Evolutionary conservation across 805 yeast genomes (phyloP), one percentile per base, ranked within the genome.

Genomic region (Lipomyces yamanashiensis): DNA sequence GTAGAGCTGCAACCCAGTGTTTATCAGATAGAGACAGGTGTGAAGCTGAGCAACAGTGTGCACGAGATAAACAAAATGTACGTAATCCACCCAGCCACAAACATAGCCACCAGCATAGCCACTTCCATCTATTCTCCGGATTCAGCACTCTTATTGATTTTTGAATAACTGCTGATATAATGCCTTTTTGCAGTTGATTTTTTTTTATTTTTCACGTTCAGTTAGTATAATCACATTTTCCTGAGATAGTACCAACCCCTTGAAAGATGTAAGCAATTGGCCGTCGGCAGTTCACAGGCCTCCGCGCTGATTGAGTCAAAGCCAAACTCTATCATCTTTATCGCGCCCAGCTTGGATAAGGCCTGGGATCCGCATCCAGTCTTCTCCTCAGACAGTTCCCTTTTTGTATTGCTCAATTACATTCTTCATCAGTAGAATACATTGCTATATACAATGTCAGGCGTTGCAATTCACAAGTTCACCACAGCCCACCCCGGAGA

Each of bases 401-500:
- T 33, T 40, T 28, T 19, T 39, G 17, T n/a, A n/a, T 1, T 17
- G n/a, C 34, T 36, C 34, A 23, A 10, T 19, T 13, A 23, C 37
- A 39, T 17, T 48, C 41, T 37, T n/a, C 12, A 13, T 21, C 13
- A n/a, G 49, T n/a, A 19, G 8, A 41, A 23, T 48, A 28, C 39
- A 23, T 10, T 3, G 37, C 15, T 23, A 17, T n/a, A 23, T 9
- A 52, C 15, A 13, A 65, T 65, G 68, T 59, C 68, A 10, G 66
- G 67, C 21, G 64, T 65, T 8, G 68, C 67, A 8, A 55, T 65
- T 36, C 56, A 53, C 59, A 65, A 65, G 44, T 58, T 33, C 55
- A 54, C 64, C 19, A 65, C 68, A 13, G 68, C 63, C 17, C 63
- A 65, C 37, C 68, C 68, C 33, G 68, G 68, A 21, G 68, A 65